Evolutionary conservation across 352 stramenopile genomes (phyloP), one percentile per base, ranked within the genome.

Genomic region (Phytophthora brassicae): DNA sequence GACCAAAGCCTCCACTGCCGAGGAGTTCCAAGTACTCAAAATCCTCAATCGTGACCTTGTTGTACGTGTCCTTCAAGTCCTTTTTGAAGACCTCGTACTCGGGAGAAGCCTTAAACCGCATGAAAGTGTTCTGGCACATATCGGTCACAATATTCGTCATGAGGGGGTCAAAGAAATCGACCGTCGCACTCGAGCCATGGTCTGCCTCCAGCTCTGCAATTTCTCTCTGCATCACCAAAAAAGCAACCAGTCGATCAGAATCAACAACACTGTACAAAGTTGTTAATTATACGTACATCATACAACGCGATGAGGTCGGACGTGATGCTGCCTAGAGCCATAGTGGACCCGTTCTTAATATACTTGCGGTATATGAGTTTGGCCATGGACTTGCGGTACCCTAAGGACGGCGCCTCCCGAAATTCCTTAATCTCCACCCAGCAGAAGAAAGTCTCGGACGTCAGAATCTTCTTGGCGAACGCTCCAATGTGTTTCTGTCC

Each of bases 1-100:
- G 88, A 12, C 88, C 90, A 65, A 96, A 97, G 6, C 90, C 90
- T n/a, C 90, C 90, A 60, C 91, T 94, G 12, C 90, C 90, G 17
- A 97, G 79, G 17, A 92, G 63, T 59, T 94, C 85, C 31, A 94
- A 62, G 45, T 90, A 92, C 69, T 94, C 84, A 48, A 92, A 94
- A 48, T 90, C 81, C 49, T 90, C 81, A 39, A 89, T 83, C 8
- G 84, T 92, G 55, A 90, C 83, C 57, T 90, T 91, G 66, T 92
- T 92, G 80, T 94, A 94, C 48, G 83, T 90, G 38, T 94, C 83
- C 42, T 92, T 92, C 42, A 92, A 54, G 43, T 92, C 84, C 19
- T 86, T 86, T 59, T 90, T 89, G 70, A 83, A 90, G 6, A 56
- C 48, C 0, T 88, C 81, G 54, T 86, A 92, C 44, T 92, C 84